phyloP scores from a whole-genome alignment of 1,284 basidiomycete species.

The Schizophyllum amplum region DNA sequence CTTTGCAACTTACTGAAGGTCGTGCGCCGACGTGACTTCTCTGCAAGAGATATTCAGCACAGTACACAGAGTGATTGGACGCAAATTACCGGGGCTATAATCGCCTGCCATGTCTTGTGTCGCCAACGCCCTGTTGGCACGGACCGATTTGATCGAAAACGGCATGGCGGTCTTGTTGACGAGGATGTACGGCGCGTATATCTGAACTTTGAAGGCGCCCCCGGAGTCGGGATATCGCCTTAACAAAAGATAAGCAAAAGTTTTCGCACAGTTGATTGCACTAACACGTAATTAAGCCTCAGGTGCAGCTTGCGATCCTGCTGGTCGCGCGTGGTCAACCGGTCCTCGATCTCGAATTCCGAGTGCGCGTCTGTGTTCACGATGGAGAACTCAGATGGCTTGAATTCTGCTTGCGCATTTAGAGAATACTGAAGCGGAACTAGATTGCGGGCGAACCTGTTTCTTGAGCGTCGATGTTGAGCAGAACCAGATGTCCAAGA shows the following conservation, averaged over 20 bases:
- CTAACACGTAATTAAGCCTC: conserved; percentile 83
- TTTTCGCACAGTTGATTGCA: conserved; percentile 3
- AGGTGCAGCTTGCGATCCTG: conserved; percentile 77
- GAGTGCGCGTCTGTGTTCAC: conserved; percentile 93
- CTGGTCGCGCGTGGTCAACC: conserved; percentile 68
- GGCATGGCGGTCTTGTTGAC: conserved; percentile 92
- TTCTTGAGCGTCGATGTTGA: conserved; percentile 88
- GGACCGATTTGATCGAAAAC: conserved; percentile 67
- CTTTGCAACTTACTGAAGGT: conserved; percentile 64
- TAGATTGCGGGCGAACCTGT: conserved; percentile 47
- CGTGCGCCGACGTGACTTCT: conserved; percentile 43
- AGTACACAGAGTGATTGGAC: conserved; percentile 1
- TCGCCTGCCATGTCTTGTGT: conserved; percentile 86
- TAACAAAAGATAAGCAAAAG: conserved; percentile 3
- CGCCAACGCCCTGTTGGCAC: conserved; percentile 63
- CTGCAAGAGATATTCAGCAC: conserved; percentile 8
- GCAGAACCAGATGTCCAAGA: conserved; percentile 85
- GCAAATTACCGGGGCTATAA: conserved; percentile 38
- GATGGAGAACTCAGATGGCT: conserved; percentile 96
- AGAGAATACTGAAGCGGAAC: conserved; percentile 19
- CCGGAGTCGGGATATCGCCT: conserved; percentile 87
- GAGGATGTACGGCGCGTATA: conserved; percentile 89
- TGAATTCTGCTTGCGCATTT: conserved; percentile 55
- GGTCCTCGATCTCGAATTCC: conserved; percentile 80
- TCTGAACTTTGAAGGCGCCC: conserved; percentile 97